Evolutionary conservation across 768 basidiomycete species (phyloP).

Genomic region (Termitomyces sp.): DNA sequence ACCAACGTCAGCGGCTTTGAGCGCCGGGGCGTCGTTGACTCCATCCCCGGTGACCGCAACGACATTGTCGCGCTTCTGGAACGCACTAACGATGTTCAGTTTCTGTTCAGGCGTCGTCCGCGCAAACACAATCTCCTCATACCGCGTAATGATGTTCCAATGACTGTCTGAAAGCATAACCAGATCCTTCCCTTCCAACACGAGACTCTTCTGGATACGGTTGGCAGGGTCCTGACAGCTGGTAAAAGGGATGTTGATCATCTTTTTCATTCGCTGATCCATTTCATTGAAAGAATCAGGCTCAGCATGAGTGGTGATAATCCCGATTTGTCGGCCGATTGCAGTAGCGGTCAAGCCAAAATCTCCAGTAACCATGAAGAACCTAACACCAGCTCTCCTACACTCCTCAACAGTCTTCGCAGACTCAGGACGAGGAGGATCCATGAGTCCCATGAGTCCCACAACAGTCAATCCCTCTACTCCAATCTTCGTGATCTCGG

Average conservation of each 20-base stretch:
- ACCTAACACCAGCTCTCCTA: constrained; percentile 44
- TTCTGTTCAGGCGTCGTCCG: constrained; percentile 56
- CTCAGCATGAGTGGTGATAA: constrained; percentile 28
- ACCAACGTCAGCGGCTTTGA: not conserved
- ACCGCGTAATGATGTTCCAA: constrained; percentile 33
- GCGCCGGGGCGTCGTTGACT: not conserved
- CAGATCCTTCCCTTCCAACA: constrained; percentile 39
- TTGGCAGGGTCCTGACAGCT: constrained; percentile 18
- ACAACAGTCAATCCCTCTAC: constrained; percentile 35
- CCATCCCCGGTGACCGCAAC: not conserved
- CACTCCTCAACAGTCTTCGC: constrained; percentile 38
- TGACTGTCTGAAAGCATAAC: constrained; percentile 24
- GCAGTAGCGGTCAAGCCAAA: constrained; percentile 46
- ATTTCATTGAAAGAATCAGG: constrained; percentile 6
- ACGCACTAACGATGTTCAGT: constrained; percentile 5
- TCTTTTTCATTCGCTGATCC: not conserved
- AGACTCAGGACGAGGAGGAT: constrained; percentile 45
- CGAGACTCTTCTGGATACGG: constrained; percentile 26
- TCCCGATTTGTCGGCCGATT: constrained; percentile 39
- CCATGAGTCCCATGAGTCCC: constrained; percentile 47
- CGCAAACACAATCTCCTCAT: constrained; percentile 43
- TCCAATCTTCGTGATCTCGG: constrained; percentile 31
- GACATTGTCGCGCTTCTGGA: not conserved
- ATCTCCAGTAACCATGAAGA: constrained; percentile 49
- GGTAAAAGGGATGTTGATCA: not conserved